Percentiles rank a stretch among this genome's conserved stretches.
phyloP scores from a whole-genome alignment of 192 early-diverging fungal genomes.

The Lobosporangium transversale region DNA sequence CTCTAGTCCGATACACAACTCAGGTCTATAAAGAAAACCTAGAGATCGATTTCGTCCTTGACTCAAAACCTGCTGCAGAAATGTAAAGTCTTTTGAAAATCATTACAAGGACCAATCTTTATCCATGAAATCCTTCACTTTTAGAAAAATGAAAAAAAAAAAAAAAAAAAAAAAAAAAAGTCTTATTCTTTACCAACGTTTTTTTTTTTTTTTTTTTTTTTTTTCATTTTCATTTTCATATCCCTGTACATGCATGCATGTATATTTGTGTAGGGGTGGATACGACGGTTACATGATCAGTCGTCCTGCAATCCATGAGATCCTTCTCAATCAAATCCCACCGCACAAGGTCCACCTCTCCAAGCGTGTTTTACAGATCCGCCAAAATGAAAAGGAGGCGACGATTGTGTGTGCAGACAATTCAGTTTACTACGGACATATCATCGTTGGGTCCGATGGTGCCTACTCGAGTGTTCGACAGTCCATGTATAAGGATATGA shows the following conservation, averaged over 20 bases:
- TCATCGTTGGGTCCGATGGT: slow-evolving; percentile 18
- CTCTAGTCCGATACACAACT: not conserved
- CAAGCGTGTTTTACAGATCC: not conserved
- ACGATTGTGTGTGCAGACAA: slow-evolving; percentile 4
- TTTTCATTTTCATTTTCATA: too few relatives aligned
- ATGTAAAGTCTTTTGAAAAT: too few relatives aligned
- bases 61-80: slow-evolving; percentile 4
- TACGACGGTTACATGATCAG: not conserved
- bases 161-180: too few relatives aligned
- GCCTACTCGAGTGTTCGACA: slow-evolving; percentile 14
- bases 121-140: not conserved
- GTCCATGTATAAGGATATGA: slow-evolving; percentile 2
- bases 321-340: slow-evolving; percentile 2
- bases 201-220: too few relatives aligned
- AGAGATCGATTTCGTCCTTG: not conserved
- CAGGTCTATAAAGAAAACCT: slow-evolving; percentile 4
- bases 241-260: too few relatives aligned
- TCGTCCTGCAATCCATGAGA: slow-evolving; percentile 2
- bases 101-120: not conserved
- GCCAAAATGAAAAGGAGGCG: not conserved
- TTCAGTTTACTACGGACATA: slow-evolving; percentile 3
- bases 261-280: slow-evolving; percentile 14
- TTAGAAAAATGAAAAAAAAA: too few relatives aligned
- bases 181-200: too few relatives aligned
- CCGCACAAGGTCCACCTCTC: slow-evolving; percentile 6